Percentiles rank a stretch among this genome's conserved stretches.
These are phyloP conservation scores for Tuber brumale DNA, from an alignment of 495 filamentous ascomycete species.

Conservation along the genomic window DNA sequence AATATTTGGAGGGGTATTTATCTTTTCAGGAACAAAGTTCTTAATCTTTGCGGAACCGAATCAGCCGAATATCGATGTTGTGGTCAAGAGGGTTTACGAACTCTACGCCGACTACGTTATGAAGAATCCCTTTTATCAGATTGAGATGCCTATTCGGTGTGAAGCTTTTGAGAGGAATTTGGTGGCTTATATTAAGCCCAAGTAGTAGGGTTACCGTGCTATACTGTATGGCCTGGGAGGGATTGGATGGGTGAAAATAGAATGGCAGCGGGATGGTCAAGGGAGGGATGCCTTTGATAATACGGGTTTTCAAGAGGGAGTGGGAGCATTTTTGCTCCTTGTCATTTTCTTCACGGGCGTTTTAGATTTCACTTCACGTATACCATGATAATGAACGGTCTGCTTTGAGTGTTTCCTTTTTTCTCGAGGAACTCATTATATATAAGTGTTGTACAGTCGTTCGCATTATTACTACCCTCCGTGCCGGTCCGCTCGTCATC, in stretches of 20 bases:
- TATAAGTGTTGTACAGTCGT: constrained; percentile 2
- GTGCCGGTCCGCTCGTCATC: background rate
- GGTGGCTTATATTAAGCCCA: constrained; percentile 59
- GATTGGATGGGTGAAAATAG: constrained; percentile 40
- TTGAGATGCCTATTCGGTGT: constrained; percentile 94
- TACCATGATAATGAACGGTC: background rate
- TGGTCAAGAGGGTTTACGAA: constrained; percentile 81
- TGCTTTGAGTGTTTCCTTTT: background rate
- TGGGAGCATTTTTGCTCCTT: constrained; percentile 8
- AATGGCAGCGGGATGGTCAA: background rate
- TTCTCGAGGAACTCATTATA: background rate
- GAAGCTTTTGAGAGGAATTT: constrained; percentile 88
- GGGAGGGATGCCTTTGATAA: background rate
- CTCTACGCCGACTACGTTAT: constrained; percentile 95
- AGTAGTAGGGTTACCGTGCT: constrained; percentile 20
- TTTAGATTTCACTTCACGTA: constrained; percentile 2
- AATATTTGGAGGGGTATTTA: background rate
- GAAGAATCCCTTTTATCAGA: constrained; percentile 98
- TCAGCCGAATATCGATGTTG: constrained; percentile 76
- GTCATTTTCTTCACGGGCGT: constrained; percentile 11
- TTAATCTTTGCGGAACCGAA: constrained; percentile 88
- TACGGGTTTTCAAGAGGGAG: constrained; percentile 13
- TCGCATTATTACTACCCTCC: background rate
- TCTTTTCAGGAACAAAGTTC: constrained; percentile 72
- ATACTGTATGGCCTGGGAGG: constrained; percentile 36